Base-by-base conservation (phyloP, 768 basidiomycete species). In the Auriscalpium orientale region DNA sequence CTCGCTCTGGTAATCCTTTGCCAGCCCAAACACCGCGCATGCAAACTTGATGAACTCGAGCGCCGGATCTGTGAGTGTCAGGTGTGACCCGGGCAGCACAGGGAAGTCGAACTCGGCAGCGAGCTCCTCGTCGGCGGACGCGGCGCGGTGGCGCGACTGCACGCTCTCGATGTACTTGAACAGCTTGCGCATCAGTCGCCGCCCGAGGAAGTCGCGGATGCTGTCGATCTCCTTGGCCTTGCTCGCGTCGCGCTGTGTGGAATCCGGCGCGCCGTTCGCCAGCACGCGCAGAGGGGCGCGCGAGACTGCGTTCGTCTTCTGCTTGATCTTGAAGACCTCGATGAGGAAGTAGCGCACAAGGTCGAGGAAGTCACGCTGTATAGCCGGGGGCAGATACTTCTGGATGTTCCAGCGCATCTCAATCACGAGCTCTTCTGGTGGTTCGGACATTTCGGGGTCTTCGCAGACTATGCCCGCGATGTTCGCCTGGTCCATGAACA, bases 401-500 rank as follows among this genome's bases (percentile, higher is more conserved):
- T 85, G 79, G 59, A 98, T 91, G 67, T 98, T 98, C 95, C 95
- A 98, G 51, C 83, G 81, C 81, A 95, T 89, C 62, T 88, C 85
- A 48, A 92, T 73, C 3, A 79, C 74, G 21, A 94, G 76, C 22
- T 87, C 80, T 53, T 85, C 79, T 0, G 87, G 82, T 20, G 81
- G 77, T 38, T 89, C 84, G 22, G 83, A 66, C 6, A 87, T 86
- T 18, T 82, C 66, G 0, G 91, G 87, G 60, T 93, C 77, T 64
- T 87, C 82, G 65, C 90, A 93, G n/a, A 92, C 79, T 54, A 98
- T 79, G 2, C 91, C 94, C 16, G 88, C 91, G 67, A 87, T 83
- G 69, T 98, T 99, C 33, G 92, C 91, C 12, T 84, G 78, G 71
- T 99, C 97, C 93, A 98, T 93, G 79, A 91, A 95, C 28, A 98